Percentiles rank a stretch among this genome's conserved stretches.
phyloP scores from a whole-genome alignment of 495 filamentous ascomycete genomes.

The Trichoderma asperelloides region DNA sequence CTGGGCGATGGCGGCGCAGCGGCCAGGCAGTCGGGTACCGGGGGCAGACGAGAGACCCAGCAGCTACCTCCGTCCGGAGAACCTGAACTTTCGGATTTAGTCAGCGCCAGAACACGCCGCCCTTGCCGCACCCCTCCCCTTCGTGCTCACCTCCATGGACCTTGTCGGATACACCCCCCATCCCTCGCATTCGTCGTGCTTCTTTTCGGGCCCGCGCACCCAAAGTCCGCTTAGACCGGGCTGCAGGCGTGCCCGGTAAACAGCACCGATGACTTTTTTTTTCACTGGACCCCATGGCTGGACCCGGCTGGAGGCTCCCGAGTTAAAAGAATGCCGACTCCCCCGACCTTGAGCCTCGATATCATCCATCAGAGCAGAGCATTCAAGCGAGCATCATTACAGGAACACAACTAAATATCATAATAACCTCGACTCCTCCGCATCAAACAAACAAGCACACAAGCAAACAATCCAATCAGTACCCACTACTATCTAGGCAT shows the following conservation, averaged over 20 bases:
- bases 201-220: not conserved
- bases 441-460: not conserved
- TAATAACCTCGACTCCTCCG: not conserved
- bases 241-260: not conserved
- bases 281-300: not conserved
- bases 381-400: conserved; percentile 3
- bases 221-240: conserved; percentile 4
- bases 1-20: not conserved
- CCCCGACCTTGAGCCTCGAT: conserved; percentile 6
- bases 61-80: conserved; percentile 1
- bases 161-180: not conserved
- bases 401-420: not conserved
- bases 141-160: not conserved
- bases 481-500: not conserved
- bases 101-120: not conserved
- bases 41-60: not conserved
- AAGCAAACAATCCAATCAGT: not conserved
- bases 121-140: not conserved
- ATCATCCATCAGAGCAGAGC: not conserved
- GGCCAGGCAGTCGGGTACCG: not conserved
- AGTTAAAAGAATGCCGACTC: conserved; percentile 9
- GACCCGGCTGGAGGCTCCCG: not conserved
- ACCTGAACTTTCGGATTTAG: conserved; percentile 1
- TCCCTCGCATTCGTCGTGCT: conserved; percentile 1
- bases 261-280: not conserved